Evolutionary conservation across 2,329 filamentous ascomycete species (phyloP).

Genomic region (Trichoderma lentiforme): DNA sequence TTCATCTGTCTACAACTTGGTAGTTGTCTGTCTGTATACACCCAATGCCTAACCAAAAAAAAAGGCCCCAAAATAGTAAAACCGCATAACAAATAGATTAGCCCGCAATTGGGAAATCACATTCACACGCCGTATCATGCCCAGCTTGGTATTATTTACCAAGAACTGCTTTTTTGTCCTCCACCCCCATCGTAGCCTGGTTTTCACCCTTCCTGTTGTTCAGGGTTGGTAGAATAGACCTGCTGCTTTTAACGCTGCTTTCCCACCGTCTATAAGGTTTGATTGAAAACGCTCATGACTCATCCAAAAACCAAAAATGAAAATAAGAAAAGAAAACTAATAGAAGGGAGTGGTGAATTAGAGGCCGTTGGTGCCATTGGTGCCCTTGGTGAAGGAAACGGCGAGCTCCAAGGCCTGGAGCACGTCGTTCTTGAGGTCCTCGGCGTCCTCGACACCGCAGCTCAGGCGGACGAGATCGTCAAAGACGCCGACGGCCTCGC

Average conservation of each 20-base stretch:
- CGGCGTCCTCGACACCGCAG: conserved; percentile 88
- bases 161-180: neutral
- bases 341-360: neutral
- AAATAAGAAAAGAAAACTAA: neutral
- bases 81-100: neutral
- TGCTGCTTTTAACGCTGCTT: neutral
- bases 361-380: conserved; percentile 28
- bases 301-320: neutral
- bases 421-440: conserved; percentile 79
- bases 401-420: conserved; percentile 78
- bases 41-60: neutral
- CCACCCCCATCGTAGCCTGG: neutral
- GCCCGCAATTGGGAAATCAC: neutral
- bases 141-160: neutral
- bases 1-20: neutral
- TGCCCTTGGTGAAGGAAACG: conserved; percentile 39
- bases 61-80: neutral
- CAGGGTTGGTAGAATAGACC: neutral
- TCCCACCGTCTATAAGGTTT: conserved; percentile 11
- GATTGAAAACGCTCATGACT: conserved; percentile 8
- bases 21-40: neutral
- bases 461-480: conserved; percentile 92
- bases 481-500: conserved; percentile 89
- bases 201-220: neutral
- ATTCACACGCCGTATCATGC: conserved; percentile 5